These are phyloP conservation scores for Oryza glumipatula DNA, from an alignment of 176 grass and related monocot genomes.

Conservation along the genomic window DNA sequence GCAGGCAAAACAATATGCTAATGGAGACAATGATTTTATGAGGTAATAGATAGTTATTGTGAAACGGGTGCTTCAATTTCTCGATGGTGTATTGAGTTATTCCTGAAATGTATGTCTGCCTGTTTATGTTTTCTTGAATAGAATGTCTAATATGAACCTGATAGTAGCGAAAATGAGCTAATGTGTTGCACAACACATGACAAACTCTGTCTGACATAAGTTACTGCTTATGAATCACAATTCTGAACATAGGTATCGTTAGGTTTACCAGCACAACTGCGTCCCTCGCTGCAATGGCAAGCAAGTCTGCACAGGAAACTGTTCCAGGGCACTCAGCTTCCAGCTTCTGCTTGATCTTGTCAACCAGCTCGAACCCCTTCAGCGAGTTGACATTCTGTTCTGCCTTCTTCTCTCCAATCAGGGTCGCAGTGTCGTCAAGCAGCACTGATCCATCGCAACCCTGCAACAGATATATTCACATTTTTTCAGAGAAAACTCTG, in stretches of 20 bases:
- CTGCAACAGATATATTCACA: constrained; percentile 34
- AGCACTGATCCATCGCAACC: constrained; percentile 94
- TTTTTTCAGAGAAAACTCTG: constrained; percentile 7
- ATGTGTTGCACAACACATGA: not conserved
- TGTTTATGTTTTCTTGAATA: not conserved
- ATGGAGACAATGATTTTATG: not conserved
- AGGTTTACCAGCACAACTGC: constrained; percentile 67
- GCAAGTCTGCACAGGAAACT: constrained; percentile 91
- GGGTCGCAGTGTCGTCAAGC: constrained; percentile 72
- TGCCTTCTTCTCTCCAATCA: constrained; percentile 87
- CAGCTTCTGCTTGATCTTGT: constrained; percentile 90
- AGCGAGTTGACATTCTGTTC: constrained; percentile 85
- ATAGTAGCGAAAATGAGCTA: not conserved
- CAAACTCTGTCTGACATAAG: not conserved
- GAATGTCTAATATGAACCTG: not conserved
- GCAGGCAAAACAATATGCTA: not conserved
- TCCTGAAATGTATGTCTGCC: not conserved
- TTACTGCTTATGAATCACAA: not conserved
- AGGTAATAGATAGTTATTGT: not conserved
- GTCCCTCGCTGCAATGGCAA: constrained; percentile 89
- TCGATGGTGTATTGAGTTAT: not conserved
- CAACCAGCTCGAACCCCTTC: constrained; percentile 85
- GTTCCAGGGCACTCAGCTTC: constrained; percentile 84
- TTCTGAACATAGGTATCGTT: not conserved
- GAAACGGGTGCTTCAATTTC: not conserved